Evolutionary conservation across 768 basidiomycete genomes (phyloP), one percentile per base, ranked within the genome.

Genomic region (Lactarius trivialis): DNA sequence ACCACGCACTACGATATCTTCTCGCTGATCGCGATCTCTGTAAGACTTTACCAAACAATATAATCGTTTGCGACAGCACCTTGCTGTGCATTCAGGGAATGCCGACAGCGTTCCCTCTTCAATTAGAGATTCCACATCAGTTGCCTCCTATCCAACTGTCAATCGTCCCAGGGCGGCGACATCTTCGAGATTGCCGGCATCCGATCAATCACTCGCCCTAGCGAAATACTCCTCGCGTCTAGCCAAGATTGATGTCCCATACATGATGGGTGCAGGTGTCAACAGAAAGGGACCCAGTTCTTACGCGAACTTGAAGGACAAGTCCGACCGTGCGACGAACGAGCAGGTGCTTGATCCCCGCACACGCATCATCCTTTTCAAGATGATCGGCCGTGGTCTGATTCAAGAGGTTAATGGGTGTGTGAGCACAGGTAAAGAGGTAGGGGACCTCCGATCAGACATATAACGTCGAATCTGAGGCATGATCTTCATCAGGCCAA

Each of bases 1-100:
- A 24, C 24, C 26, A 21, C 32, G 12, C 39, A 17, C 43, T 33
- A 52, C 15, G 54, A 59, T 67, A 50, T 54, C 56, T 6, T 6
- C 24, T 41, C 39, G 32, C 55, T 45, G 4, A 15, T 52, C 4
- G 19, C 26, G 28, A 26, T 34, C 33, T 28, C 63, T 58, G 60
- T 55, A 72, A 97, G 97, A 99, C 76, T 98, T 99, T 69, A 98
- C 97, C 36, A 98, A 98, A 75, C 94, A 98, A 69, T 99, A 91
- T 75, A 98, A 98, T 75, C 88, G 97, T 26, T 79, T 98, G 33
- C 79, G 89, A 55, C 95, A 98, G 72, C 92, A 98, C 72, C 86
- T 91, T 60, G 90, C 89, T 24, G 88, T 93, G 6, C 86, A 85
- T 39, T 83, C 84, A 19, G 89, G 91, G 2, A 83, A 79, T 59